phyloP scores from a whole-genome alignment of 108 stramenopile genomes.

The Nannochloropsis oceanica region DNA sequence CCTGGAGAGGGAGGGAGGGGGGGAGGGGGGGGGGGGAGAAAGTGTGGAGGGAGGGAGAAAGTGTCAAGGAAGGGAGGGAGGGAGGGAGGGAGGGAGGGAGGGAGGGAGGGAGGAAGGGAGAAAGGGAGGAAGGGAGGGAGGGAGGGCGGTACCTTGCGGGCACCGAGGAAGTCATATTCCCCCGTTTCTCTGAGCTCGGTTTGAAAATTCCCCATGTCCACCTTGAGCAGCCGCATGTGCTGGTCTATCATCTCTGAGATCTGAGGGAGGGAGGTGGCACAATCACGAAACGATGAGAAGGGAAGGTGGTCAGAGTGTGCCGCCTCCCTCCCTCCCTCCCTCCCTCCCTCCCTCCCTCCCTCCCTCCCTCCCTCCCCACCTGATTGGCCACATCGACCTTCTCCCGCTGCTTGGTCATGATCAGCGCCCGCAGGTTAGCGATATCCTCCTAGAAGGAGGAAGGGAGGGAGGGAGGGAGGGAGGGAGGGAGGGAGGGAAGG shows the following conservation, averaged over 20 bases:
- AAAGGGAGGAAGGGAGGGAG: background rate
- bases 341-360: background rate
- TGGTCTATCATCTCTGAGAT: background rate
- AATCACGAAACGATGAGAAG: background rate
- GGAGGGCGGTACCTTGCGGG: background rate
- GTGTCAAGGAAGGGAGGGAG: background rate
- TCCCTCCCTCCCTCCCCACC: background rate
- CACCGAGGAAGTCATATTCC: background rate
- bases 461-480: background rate
- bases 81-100: background rate
- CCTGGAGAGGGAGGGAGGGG: background rate
- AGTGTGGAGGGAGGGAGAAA: background rate
- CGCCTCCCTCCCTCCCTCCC: background rate
- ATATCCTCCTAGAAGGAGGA: background rate
- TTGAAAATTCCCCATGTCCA: background rate
- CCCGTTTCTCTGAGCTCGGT: background rate
- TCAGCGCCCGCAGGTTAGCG: background rate
- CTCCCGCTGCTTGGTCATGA: background rate
- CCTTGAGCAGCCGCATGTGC: too few relatives aligned
- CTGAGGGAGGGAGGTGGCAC: background rate
- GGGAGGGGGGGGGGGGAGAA: background rate
- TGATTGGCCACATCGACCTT: background rate
- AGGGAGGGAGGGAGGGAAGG: background rate
- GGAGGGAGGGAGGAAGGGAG: background rate
- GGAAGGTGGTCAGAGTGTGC: background rate